Percentiles rank a stretch among this genome's conserved stretches.
phyloP scores from a whole-genome alignment of 768 basidiomycete species.

The Mycena leptocephala region DNA sequence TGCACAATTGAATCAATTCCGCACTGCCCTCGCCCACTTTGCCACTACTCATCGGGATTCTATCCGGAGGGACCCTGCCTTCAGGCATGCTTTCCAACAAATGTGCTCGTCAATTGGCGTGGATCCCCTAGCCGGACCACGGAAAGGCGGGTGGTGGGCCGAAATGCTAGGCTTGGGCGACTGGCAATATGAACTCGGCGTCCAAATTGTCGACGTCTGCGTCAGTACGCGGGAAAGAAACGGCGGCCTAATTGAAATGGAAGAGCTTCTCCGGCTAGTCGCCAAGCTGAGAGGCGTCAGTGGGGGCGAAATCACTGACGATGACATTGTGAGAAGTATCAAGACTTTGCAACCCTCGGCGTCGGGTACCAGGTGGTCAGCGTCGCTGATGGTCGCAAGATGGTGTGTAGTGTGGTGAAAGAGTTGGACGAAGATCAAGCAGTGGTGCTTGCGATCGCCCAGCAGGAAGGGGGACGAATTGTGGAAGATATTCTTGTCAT shows the following conservation, averaged over 20 bases:
- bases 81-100: conserved; percentile 93
- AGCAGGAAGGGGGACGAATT: conserved; percentile 78
- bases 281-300: conserved; percentile 81
- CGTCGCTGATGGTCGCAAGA: conserved; percentile 77
- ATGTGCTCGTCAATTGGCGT: conserved; percentile 98
- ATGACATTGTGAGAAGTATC: conserved; percentile 89
- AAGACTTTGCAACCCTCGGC: conserved; percentile 91
- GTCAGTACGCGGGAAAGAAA: conserved; percentile 91
- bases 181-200: conserved; percentile 96
- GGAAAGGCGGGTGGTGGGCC: conserved; percentile 93
- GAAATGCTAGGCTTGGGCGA: conserved; percentile 92
- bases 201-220: conserved; percentile 95
- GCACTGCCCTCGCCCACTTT: conserved; percentile 84
- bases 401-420: conserved; percentile 92
- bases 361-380: conserved; percentile 93
- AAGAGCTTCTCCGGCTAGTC: conserved; percentile 87
- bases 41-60: conserved; percentile 87
- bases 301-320: conserved; percentile 83
- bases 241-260: conserved; percentile 93
- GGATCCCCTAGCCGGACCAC: conserved; percentile 91
- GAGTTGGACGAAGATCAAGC: conserved; percentile 94
- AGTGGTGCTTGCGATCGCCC: conserved; percentile 83
- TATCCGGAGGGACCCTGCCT: conserved; percentile 88
- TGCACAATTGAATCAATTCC: conserved; percentile 88
- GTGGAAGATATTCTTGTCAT: conserved; percentile 74